Evolutionary conservation across 306 rosid genomes (phyloP), one percentile per base, ranked within the genome.

Genomic region (Bauhinia variegata): DNA sequence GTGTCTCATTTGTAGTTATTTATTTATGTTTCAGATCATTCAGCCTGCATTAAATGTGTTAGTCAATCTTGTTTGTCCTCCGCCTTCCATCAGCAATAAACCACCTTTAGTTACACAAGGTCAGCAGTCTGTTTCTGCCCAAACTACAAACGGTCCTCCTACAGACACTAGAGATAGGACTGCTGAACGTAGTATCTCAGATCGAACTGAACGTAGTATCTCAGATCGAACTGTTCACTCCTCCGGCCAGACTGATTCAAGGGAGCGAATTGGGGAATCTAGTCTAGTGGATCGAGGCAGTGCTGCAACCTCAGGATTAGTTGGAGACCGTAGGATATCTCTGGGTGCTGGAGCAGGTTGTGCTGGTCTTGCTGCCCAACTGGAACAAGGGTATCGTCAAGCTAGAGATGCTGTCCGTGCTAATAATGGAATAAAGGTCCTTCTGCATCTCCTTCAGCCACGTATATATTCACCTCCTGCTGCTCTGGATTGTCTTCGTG

Each of bases 21-120:
- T 17, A 2, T 60, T 60, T 75, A 47, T 53, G 39, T 85, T 78
- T 73, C 96, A 95, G 99, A 95, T 95, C 72, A 95, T 90, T 73
- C 99, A 91, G 57, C 95, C 99, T 3, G 97, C 99, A 33, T 63
- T 95, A 59, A 90, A 87, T 82, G 97, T 95, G 72, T 74, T 95
- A 51, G 95, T 88, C 78, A 95, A 95, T 72, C 97, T 95, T 60
- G 99, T 90, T 53, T 95, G 99, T 46, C 97, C 99, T 52, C 97
- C 99, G 32, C 99, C 99, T 68, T 91, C 99, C 64, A 88, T 95
- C 83, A 90, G 99, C 78, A 88, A 85, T 74, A 95, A 88, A 74
- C 95, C 97, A 2, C 71, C 93, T 57, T 51, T 81, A 60, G 69
- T 56, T 67, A 47, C 84, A 49, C 98, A 87, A 79, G 86, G 95